These are phyloP conservation scores for Murraya paniculata DNA, from an alignment of 345 rosid genomes.

Conservation along the genomic window DNA sequence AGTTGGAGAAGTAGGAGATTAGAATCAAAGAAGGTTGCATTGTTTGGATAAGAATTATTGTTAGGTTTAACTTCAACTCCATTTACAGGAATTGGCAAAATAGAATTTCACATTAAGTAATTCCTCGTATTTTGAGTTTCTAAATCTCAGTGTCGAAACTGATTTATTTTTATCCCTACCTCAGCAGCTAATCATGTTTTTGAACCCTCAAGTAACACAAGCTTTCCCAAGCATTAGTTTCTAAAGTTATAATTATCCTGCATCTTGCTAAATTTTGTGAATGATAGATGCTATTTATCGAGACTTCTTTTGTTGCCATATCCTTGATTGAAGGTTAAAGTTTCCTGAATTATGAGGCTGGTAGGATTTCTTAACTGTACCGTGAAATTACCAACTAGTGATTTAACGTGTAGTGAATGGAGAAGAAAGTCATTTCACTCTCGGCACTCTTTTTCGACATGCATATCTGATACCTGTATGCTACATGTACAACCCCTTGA, in stretches of 20 bases:
- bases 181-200: background rate
- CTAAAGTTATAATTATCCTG: background rate
- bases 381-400: background rate
- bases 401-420: background rate
- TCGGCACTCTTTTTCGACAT: background rate
- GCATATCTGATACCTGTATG: background rate
- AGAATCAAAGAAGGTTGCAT: background rate
- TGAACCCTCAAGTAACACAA: too few species aligned
- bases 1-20: background rate
- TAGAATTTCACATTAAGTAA: background rate
- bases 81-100: background rate
- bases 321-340: background rate
- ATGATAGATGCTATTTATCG: background rate
- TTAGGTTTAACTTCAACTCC: background rate
- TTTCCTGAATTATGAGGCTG: background rate
- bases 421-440: background rate
- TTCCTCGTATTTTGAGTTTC: background rate
- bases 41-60: background rate
- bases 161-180: too few species aligned
- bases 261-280: background rate
- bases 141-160: background rate
- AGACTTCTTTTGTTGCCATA: background rate
- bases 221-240: background rate
- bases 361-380: background rate
- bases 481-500: constrained; percentile 15